Evolutionary conservation across 2,329 filamentous ascomycete genomes (phyloP), one percentile per base, ranked within the genome.

Genomic region (Xylaria sp.): DNA sequence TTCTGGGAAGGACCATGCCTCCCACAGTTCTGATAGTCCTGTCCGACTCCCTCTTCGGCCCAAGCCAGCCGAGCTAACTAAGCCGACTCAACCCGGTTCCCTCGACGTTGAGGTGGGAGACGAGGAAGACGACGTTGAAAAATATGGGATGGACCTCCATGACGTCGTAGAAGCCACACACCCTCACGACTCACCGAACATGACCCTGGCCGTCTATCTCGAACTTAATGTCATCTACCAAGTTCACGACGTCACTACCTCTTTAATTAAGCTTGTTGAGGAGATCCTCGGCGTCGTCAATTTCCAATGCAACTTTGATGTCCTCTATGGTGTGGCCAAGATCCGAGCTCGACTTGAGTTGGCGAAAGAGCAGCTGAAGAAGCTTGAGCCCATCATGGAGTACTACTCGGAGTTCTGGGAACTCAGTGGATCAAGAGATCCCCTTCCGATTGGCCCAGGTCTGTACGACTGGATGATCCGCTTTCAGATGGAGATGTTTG

Each of bases 401-500:
- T 54, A 42, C n/a, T 68, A 66, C 21, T 42, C 58, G n/a, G 53
- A 54, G 24, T 50, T 62, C 40, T 59, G 55, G 41, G 55, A 50
- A 2, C 37, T 39, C 11, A 18, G 54, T 6, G 43, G 44, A 18
- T 37, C 37, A 7, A 17, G 41, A 8, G 26, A 19, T 18, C 48
- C 51, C 5, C 29, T 66, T 18, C 64, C 63, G 7, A 39, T 63
- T 20, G 64, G 64, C 37, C 56, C 64, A 1, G 62, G 61, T 21
- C 43, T 69, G 4, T 50, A 45, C 16, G 26, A 58, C 19, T 66
- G 64, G 63, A 46, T 67, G 43, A 44, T 29, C 2, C 57, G 43
- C 5, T 58, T 69, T 7, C 43, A 54, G n/a, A 20, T 43, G 20
- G 54, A 61, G 19, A 44, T 67, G 37, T 45, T 58, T 7, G 54